phyloP scores from a whole-genome alignment of 164 flowering plant species.

The Liriodendron chinense region DNA sequence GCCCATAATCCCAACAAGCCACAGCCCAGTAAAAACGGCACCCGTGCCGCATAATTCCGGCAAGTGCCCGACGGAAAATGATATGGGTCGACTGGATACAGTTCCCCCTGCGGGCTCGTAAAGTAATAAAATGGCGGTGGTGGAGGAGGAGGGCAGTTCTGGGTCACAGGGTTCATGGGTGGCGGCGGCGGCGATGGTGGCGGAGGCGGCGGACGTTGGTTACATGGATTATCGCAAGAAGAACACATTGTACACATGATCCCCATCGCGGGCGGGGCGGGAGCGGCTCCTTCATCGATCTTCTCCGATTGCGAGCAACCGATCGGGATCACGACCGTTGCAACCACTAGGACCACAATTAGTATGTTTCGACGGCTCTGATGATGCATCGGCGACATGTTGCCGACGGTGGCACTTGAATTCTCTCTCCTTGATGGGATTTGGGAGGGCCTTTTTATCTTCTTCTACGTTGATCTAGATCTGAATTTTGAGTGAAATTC shows the following conservation, averaged over 20 bases:
- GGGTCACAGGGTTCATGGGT: not conserved
- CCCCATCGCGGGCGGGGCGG: constrained; percentile 6
- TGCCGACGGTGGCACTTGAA: not conserved
- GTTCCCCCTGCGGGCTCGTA: constrained; percentile 2
- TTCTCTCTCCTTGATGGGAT: not conserved
- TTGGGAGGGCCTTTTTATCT: not conserved
- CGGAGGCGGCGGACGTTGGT: constrained; percentile 10
- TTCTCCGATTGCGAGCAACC: not conserved
- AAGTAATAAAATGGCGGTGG: constrained; percentile 10
- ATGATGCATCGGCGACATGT: not conserved
- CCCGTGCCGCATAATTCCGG: not conserved
- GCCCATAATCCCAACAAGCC: constrained; percentile 3
- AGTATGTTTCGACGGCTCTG: not conserved
- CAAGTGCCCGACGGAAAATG: not conserved
- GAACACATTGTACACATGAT: constrained; percentile 20
- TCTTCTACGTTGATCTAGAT: not conserved
- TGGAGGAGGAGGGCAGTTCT: constrained; percentile 16
- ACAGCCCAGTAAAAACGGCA: constrained; percentile 1
- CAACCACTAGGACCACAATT: not conserved
- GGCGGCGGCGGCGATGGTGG: constrained; percentile 15
- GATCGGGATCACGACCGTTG: not conserved
- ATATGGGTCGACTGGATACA: constrained; percentile 14
- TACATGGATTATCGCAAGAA: constrained; percentile 20
- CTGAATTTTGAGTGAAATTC: not conserved
- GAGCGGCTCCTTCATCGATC: constrained; percentile 3